A percentile compares a stretch with the other conserved stretches of the same genome.
Evolutionary conservation across 345 rosid species (phyloP).

Genomic region (Barbarea vulgaris): DNA sequence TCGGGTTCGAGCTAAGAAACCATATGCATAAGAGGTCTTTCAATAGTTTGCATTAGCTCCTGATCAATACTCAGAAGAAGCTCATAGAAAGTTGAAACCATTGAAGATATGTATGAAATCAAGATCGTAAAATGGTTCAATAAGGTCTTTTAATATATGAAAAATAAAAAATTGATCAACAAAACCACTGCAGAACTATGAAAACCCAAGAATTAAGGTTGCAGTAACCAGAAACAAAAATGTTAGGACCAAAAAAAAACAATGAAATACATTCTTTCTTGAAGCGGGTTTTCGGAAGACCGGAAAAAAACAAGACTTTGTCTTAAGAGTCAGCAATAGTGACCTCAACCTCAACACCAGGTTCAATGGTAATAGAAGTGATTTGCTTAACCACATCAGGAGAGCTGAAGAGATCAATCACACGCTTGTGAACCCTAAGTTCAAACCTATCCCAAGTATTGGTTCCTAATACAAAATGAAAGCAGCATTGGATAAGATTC

Average conservation of each 20-base stretch:
- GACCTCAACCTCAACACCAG: slow-evolving; percentile 64
- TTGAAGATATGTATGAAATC: neutral
- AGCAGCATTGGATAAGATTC: no score
- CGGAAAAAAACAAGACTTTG: neutral
- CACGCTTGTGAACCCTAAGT: slow-evolving; percentile 56
- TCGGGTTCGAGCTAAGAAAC: neutral
- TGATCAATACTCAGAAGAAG: neutral
- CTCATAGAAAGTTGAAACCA: neutral
- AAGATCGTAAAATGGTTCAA: neutral
- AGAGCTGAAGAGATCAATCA: slow-evolving; percentile 59
- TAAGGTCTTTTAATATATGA: slow-evolving; percentile 2
- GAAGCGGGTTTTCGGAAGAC: neutral
- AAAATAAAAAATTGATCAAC: neutral
- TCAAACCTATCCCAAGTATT: slow-evolving; percentile 65
- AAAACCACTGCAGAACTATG: neutral
- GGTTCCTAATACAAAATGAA: slow-evolving; percentile 44
- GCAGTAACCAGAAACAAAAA: slow-evolving; percentile 9
- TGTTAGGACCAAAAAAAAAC: neutral
- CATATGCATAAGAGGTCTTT: neutral
- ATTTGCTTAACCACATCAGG: slow-evolving; percentile 69
- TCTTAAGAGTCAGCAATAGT: slow-evolving; percentile 48
- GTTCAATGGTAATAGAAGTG: slow-evolving; percentile 59
- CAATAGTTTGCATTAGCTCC: neutral
- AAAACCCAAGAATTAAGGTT: neutral
- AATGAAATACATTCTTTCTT: neutral